A percentile compares a stretch with the other conserved stretches of the same genome.
Conservation (phyloP, 768 basidiomycete genomes). For the Lactifluus hygrophoroides region DNA sequence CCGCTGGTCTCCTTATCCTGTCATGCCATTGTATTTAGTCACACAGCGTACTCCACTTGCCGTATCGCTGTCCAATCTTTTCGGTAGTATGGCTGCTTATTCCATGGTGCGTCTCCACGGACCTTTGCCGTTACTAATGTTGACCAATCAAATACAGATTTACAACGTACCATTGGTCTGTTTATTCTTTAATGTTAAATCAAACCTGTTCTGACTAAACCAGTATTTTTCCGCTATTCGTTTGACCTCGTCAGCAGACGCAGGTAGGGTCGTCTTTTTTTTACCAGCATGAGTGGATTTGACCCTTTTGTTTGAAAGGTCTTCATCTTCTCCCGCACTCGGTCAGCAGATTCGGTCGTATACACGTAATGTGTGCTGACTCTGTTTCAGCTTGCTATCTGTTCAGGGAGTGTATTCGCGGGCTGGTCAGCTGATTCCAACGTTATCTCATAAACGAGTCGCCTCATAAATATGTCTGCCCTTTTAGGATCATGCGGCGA, state of each 20-base stretch:
- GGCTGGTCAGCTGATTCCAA: constrained; percentile 53
- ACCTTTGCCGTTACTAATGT: constrained; percentile 16
- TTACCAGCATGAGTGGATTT: neutral
- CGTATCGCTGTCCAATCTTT: constrained; percentile 71
- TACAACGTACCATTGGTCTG: constrained; percentile 79
- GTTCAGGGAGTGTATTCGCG: constrained; percentile 77
- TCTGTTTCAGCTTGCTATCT: constrained; percentile 56
- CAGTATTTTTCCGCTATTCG: constrained; percentile 82
- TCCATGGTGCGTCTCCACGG: constrained; percentile 49
- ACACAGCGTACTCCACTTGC: constrained; percentile 73
- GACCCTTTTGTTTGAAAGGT: constrained; percentile 34
- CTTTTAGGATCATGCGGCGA: constrained; percentile 65
- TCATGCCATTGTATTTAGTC: constrained; percentile 81
- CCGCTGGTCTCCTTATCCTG: constrained; percentile 69
- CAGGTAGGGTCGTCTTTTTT: constrained; percentile 50
- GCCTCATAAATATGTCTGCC: constrained; percentile 5
- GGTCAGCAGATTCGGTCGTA: constrained; percentile 35
- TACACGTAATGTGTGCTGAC: constrained; percentile 18
- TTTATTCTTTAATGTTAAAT: constrained; percentile 17
- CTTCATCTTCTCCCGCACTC: constrained; percentile 88
- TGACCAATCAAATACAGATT: constrained; percentile 36
- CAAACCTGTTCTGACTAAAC: constrained; percentile 10
- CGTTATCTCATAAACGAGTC: neutral
- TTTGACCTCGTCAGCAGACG: constrained; percentile 53
- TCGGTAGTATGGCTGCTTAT: constrained; percentile 69